These are phyloP conservation scores for Mrakia hoshinonis DNA, from an alignment of 768 basidiomycete genomes.

Conservation along the genomic window DNA sequence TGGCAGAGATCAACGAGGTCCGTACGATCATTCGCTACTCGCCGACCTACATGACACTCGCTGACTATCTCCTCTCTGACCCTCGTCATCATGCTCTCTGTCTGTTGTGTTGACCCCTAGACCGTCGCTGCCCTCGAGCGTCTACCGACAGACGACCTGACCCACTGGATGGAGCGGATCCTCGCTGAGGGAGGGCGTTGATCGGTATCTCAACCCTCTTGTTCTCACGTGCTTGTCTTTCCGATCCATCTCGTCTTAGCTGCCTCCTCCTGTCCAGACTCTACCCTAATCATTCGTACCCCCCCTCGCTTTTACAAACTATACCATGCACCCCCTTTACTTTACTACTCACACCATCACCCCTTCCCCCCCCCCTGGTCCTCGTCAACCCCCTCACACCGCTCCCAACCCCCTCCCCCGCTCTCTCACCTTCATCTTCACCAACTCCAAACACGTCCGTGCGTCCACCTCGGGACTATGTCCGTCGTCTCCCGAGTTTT, in stretches of 20 bases:
- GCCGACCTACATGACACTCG: background rate
- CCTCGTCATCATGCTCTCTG: background rate
- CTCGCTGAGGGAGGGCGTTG: background rate
- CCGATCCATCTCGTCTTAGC: background rate
- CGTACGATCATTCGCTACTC: background rate
- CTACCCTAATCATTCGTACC: background rate
- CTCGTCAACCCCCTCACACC: no score
- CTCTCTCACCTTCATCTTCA: background rate
- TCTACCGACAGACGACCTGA: background rate
- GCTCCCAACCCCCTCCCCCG: background rate
- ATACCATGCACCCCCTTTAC: no score
- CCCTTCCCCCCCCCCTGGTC: no score
- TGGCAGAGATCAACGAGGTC: background rate
- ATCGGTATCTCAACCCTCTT: background rate
- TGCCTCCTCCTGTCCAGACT: background rate
- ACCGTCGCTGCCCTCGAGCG: background rate
- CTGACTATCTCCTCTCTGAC: background rate
- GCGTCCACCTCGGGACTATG: conserved; percentile 20
- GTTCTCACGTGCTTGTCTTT: background rate
- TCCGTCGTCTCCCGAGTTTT: conserved; percentile 53
- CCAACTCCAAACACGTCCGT: conserved; percentile 9
- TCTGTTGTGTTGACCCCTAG: background rate
- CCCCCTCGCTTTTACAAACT: background rate
- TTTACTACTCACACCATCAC: no score
- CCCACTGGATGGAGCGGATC: background rate